Evolutionary conservation across 192 early-diverging fungal species (phyloP).

Genomic region (Bifiguratus adelaidae): DNA sequence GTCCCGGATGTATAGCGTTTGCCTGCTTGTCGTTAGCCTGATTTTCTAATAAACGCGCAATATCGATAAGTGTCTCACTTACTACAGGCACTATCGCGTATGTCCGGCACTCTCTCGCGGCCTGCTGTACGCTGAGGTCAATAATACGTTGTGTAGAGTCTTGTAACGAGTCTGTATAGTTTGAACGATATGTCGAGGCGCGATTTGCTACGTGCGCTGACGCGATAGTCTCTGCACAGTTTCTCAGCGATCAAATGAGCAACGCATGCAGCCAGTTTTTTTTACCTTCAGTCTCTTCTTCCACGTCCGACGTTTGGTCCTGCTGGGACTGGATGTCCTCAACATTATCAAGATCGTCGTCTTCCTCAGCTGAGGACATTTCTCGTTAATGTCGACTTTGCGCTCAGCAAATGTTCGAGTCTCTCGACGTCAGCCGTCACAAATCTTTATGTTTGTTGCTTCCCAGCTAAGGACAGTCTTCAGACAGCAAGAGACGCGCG

Average conservation of each 20-base stretch:
- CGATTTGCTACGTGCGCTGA: slow-evolving; percentile 1
- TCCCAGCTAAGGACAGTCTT: too few species aligned
- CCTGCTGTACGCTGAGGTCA: slow-evolving; percentile 16
- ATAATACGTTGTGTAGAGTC: slow-evolving; percentile 6
- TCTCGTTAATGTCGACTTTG: too few species aligned
- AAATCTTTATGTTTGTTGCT: too few species aligned
- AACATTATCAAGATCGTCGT: slow-evolving; percentile 14
- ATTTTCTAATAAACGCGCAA: neutral
- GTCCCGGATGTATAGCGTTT: slow-evolving; percentile 49
- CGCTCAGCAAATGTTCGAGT: too few species aligned
- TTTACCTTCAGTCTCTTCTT: slow-evolving; percentile 13
- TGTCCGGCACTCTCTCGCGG: slow-evolving; percentile 22
- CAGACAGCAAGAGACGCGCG: slow-evolving; percentile 12
- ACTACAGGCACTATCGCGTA: slow-evolving; percentile 33
- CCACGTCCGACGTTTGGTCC: slow-evolving; percentile 11
- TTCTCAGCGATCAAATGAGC: neutral
- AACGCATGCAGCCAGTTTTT: too few species aligned
- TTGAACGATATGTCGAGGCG: neutral
- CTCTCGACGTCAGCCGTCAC: too few species aligned
- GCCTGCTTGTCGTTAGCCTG: slow-evolving; percentile 18
- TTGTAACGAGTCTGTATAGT: neutral
- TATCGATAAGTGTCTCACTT: neutral
- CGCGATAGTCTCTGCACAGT: neutral
- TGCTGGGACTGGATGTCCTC: slow-evolving; percentile 9
- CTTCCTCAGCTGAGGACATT: slow-evolving; percentile 22